Evolutionary conservation across 1,139 yeast genomes (phyloP), one percentile per base, ranked within the genome.

Genomic region (Keqinozyma sinolaborantium): DNA sequence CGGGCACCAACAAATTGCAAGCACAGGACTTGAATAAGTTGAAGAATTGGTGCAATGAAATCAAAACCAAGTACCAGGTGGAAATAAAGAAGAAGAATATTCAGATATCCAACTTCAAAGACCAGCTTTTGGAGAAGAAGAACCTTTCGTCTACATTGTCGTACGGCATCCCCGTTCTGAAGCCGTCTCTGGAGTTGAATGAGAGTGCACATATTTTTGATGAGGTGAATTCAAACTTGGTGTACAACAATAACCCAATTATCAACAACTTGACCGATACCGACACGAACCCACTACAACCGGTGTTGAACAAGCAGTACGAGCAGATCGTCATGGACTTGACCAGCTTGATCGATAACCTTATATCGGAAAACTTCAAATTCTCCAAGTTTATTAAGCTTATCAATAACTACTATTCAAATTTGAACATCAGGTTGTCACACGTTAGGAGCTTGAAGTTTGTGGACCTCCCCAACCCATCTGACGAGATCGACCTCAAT

Each of bases 311-410:
- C 30, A 41, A 50, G 7, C 73, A 71, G 40, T 53, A 64, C 40
- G 70, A 66, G 31, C 50, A 50, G 5, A 58, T 67, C 31, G 60
- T 69, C 14, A 45, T 56, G 0, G 66, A 68, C 30, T 44, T 71
- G 30, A 59, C 69, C 1, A 58, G 56, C 3, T 50, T 70, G 5
- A 60, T 71, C 9, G 68, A 66, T 30, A 60, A 59, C 30, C 50
- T 71, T 26, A 56, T 69, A 14, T 39, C 49, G 7, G 74, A 71
- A 39, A 71, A 70, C 41, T 57, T 54, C 29, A 57, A 60, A 38
- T 64, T 60, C 30, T 50, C 68, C 1, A 51, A 51, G 24, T 60
- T 70, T 29, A 42, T 66, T 7, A 51, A 56, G 13, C 47, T 48
- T 14, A 38, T 68, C 9, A 60, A 55, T 28, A 41, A 45, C 2